A percentile compares a stretch with the other conserved stretches of the same genome.
Conservation (phyloP, 352 stramenopile genomes). For the Phytophthora brassicae region DNA sequence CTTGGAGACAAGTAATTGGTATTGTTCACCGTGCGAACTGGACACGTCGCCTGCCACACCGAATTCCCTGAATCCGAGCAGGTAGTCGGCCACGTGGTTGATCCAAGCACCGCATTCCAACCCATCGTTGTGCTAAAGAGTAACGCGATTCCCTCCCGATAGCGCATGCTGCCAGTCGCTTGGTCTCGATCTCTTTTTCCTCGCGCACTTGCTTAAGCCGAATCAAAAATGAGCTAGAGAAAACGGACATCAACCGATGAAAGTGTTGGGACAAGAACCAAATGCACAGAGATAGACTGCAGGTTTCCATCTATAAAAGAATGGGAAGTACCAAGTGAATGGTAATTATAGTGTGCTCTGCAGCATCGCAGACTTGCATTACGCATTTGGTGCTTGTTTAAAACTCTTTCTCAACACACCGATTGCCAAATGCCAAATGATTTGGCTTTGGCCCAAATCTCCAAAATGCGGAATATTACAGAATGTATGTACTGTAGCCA, state of each 20-base stretch:
- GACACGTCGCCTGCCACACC: conserved; percentile 63
- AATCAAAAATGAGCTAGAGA: conserved; percentile 29
- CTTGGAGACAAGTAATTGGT: conserved; percentile 58
- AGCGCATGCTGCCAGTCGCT: conserved; percentile 22
- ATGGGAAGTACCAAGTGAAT: background rate
- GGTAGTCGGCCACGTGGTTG: conserved; percentile 27
- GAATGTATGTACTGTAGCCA: too few relatives aligned
- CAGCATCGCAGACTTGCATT: conserved; percentile 21
- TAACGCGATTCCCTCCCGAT: conserved; percentile 24
- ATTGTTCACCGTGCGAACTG: conserved; percentile 51
- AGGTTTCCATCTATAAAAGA: conserved; percentile 22
- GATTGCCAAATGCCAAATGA: too few relatives aligned
- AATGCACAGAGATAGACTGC: conserved; percentile 17
- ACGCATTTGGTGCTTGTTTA: conserved; percentile 10
- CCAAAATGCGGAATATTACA: too few relatives aligned
- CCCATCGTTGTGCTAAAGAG: conserved; percentile 21
- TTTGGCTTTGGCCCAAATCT: too few relatives aligned
- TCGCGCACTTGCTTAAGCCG: conserved; percentile 15
- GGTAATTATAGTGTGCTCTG: conserved; percentile 25
- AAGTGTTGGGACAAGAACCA: conserved; percentile 13
- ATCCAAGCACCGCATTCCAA: conserved; percentile 15
- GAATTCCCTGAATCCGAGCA: conserved; percentile 56
- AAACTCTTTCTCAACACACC: too few relatives aligned
- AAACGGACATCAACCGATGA: conserved; percentile 9
- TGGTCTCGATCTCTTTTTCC: conserved; percentile 15